These are phyloP conservation scores for Gnomoniopsis smithogilvyi DNA, from an alignment of 2,329 filamentous ascomycete species.

Conservation along the genomic window DNA sequence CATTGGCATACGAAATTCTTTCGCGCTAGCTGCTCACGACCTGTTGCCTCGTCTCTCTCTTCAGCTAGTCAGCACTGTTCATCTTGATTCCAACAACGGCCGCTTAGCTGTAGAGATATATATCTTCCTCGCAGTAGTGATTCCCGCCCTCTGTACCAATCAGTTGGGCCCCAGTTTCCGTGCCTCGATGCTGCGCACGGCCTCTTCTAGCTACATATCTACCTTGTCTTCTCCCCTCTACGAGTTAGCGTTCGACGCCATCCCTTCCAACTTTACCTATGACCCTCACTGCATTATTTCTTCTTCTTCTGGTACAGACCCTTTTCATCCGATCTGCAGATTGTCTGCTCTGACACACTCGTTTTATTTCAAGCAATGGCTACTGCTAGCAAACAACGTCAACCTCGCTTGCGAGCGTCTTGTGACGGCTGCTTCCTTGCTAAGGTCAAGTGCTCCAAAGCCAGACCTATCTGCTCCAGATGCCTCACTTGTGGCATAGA, in stretches of 20 bases:
- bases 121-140: neutral
- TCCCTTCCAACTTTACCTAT: too few species aligned
- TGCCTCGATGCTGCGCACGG: neutral
- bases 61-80: neutral
- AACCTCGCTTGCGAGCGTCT: conserved; percentile 43
- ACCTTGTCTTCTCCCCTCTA: too few species aligned
- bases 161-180: neutral
- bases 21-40: conserved; percentile 4
- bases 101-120: neutral
- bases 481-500: conserved; percentile 47
- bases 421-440: conserved; percentile 54
- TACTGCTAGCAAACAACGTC: conserved; percentile 31
- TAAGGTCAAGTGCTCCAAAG: conserved; percentile 55
- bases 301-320: neutral
- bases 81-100: neutral
- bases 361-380: conserved; percentile 11
- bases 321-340: neutral
- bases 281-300: too few species aligned
- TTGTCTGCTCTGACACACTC: neutral
- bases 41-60: neutral
- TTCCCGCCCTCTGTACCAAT: neutral
- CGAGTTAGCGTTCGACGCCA: too few species aligned
- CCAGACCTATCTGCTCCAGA: conserved; percentile 49
- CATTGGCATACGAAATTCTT: neutral
- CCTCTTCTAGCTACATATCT: too few species aligned